A percentile compares a stretch with the other conserved stretches of the same genome.
phyloP scores from a whole-genome alignment of 2,329 filamentous ascomycete species.

The Cryphonectria radicalis region DNA sequence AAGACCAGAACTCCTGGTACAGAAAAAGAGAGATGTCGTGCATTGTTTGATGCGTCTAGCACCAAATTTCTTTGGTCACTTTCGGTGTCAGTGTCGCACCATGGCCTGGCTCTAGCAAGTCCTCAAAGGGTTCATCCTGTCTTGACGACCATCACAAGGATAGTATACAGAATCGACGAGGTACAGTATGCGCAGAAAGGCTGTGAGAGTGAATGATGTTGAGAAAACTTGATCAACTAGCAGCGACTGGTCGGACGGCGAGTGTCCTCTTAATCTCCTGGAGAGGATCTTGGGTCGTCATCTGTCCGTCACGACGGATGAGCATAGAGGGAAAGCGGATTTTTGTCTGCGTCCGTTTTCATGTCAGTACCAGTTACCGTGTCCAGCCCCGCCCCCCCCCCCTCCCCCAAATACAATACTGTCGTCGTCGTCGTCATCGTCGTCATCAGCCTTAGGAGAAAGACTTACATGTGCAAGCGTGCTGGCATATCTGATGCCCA shows the following conservation, averaged over 20 bases:
- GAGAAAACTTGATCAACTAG: background rate
- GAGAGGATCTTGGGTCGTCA: slow-evolving; percentile 38
- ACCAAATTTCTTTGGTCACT: background rate
- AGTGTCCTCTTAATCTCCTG: slow-evolving; percentile 21
- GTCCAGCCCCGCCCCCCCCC: background rate
- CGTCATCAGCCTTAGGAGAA: background rate
- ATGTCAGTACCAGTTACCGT: background rate
- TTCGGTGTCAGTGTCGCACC: background rate
- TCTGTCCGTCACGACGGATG: slow-evolving; percentile 57
- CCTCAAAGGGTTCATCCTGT: background rate
- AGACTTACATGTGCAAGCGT: slow-evolving; percentile 53
- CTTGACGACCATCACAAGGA: background rate
- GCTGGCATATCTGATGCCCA: slow-evolving; percentile 64
- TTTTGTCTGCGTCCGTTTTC: slow-evolving; percentile 49
- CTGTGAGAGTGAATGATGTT: background rate
- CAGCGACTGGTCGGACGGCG: background rate
- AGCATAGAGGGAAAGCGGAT: slow-evolving; percentile 66
- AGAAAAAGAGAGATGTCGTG: background rate
- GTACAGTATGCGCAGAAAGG: background rate
- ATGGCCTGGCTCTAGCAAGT: background rate
- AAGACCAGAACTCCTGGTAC: background rate
- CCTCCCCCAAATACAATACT: background rate
- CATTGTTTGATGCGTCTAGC: background rate
- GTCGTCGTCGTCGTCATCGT: no score
- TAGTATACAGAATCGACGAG: background rate